These are phyloP conservation scores for Quercus gilva DNA, from an alignment of 306 rosid genomes.

Conservation along the genomic window DNA sequence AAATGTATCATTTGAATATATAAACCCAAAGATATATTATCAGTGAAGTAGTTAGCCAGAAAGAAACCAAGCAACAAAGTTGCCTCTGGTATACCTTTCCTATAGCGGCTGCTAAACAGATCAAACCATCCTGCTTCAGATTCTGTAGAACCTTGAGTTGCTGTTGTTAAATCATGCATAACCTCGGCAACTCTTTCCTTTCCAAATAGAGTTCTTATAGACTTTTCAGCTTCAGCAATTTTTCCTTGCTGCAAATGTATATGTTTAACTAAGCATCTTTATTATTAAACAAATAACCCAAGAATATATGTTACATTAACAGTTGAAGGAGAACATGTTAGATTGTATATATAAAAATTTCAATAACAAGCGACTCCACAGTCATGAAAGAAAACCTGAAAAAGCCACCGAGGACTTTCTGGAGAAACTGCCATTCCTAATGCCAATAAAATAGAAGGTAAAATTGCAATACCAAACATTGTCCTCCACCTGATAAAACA, in stretches of 20 bases:
- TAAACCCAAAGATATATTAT: neutral
- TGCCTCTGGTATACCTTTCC: slow-evolving; percentile 60
- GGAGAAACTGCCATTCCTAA: slow-evolving; percentile 90
- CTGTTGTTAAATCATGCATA: slow-evolving; percentile 56
- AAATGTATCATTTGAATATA: neutral
- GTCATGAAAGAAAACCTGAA: slow-evolving; percentile 60
- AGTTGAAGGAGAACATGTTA: neutral
- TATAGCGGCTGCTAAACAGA: slow-evolving; percentile 84
- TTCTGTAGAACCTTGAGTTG: slow-evolving; percentile 79
- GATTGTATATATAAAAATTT: slow-evolving; percentile 8
- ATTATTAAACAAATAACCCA: slow-evolving; percentile 3
- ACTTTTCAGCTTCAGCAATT: slow-evolving; percentile 73
- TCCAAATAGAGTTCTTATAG: slow-evolving; percentile 65
- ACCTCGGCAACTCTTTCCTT: slow-evolving; percentile 77
- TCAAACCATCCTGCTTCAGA: slow-evolving; percentile 98
- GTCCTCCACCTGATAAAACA: slow-evolving; percentile 80
- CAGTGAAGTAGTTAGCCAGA: neutral
- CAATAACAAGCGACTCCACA: slow-evolving; percentile 11
- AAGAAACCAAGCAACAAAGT: slow-evolving; percentile 3
- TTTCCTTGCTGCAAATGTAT: slow-evolving; percentile 78
- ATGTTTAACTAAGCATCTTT: slow-evolving; percentile 10
- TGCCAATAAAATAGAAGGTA: slow-evolving; percentile 85
- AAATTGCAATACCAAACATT: slow-evolving; percentile 84
- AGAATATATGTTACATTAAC: slow-evolving; percentile 12
- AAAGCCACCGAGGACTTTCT: slow-evolving; percentile 97